Base-by-base conservation (phyloP, 257 asterid genomes). In the Paraleonurus japonicus region DNA sequence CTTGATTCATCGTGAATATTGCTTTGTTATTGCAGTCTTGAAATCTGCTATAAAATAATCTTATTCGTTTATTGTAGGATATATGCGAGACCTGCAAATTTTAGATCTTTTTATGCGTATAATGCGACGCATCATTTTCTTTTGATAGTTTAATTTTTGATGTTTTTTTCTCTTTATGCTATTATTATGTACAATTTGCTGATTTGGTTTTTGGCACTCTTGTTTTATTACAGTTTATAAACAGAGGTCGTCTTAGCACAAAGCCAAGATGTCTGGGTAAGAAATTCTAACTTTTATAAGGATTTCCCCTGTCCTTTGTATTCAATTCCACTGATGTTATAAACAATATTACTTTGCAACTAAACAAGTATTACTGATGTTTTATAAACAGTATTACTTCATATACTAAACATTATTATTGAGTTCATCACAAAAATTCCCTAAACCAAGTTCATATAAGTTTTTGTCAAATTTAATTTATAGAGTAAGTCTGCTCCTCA, bases 191-290 rank as follows among this genome's bases (percentile, higher is more conserved):
- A 1, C 22, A 13, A 26, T 63, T 27, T 39, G 23, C 67, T 78
- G 67, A 71, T 80, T 66, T 74, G 24, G 2, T 20, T 19, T 73
- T n/a, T 45, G 61, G 10, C 27, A 22, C 11, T 10, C 55, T 74
- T 76, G 69, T 2, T 43, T 12, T 16, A 1, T 76, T 39, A 59
- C 86, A 82, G 86, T 33, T 65, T 27, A 65, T 53, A 61, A 33
- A 48, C 50, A 9, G 71, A 73, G 45, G 47, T 27, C 75, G 57
- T 47, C 16, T 50, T 33, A 24, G 53, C 37, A 48, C 28, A 43
- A 58, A 54, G 13, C 12, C 39, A 74, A 41, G 39, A 82, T 82
- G 86, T 79, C 86, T 54, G 84, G 86, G 86, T 82, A 79, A 24
- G 81, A 58, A 23, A 23, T 12, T 59, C 26, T 15, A 3, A 0